phyloP scores from a whole-genome alignment of 441 rosid species.

The Gossypium aridum region DNA sequence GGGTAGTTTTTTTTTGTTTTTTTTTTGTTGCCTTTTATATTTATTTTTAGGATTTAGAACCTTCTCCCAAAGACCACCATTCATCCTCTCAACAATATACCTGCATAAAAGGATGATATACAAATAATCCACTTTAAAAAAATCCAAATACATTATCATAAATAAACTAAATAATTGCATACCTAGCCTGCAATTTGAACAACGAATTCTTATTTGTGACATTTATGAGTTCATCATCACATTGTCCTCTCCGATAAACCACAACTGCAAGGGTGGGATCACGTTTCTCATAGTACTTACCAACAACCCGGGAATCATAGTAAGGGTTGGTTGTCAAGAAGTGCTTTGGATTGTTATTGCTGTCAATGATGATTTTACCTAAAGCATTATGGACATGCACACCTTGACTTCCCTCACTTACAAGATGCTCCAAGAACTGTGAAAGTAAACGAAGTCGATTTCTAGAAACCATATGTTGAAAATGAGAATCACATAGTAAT shows the following conservation, averaged over 20 bases:
- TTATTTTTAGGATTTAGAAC: constrained; percentile 92
- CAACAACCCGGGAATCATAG: constrained; percentile 96
- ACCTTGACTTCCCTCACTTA: constrained; percentile 99
- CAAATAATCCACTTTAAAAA: constrained; percentile 9
- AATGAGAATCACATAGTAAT: constrained; percentile 13
- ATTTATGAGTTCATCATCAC: constrained; percentile 93
- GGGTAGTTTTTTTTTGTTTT: too few relatives aligned
- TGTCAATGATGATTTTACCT: constrained; percentile 98
- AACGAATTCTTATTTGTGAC: constrained; percentile 96
- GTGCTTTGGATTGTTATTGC: constrained; percentile 99
- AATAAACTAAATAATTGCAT: constrained; percentile 20
- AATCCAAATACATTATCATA: constrained; percentile 7
- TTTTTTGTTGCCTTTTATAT: constrained; percentile 42
- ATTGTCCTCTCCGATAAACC: constrained; percentile 96
- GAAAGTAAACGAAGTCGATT: constrained; percentile 98
- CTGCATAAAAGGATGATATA: constrained; percentile 31
- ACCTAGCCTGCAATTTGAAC: constrained; percentile 99
- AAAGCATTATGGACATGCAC: constrained; percentile 98
- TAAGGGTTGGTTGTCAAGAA: constrained; percentile 97
- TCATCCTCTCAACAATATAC: constrained; percentile 99
- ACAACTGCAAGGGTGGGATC: constrained; percentile 99
- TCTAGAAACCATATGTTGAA: constrained; percentile 35
- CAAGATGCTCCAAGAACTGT: constrained; percentile 99
- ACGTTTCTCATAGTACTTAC: constrained; percentile 98
- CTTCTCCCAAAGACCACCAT: constrained; percentile 95